These are phyloP conservation scores for Solioccasus polychromus DNA, from an alignment of 768 basidiomycete genomes.

Conservation along the genomic window DNA sequence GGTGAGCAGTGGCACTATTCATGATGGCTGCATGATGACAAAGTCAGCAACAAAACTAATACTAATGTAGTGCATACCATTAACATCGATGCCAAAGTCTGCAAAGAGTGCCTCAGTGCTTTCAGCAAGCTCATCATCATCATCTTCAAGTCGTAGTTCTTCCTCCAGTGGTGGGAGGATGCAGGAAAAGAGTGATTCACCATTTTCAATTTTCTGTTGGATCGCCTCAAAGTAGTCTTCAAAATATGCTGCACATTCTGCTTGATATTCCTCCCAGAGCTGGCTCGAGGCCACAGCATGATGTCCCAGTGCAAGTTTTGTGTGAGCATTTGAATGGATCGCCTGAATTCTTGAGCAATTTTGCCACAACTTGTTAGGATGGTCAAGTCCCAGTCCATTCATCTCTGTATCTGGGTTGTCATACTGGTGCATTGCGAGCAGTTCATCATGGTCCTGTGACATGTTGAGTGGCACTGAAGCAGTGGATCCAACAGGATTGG, in stretches of 20 bases:
- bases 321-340: background rate
- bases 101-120: background rate
- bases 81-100: conserved; percentile 2
- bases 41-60: background rate
- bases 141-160: conserved; percentile 6
- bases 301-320: rapidly evolving
- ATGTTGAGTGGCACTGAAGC: too few relatives aligned
- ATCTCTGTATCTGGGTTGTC: too few relatives aligned
- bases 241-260: background rate
- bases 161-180: conserved; percentile 5
- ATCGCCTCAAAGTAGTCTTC: conserved; percentile 14
- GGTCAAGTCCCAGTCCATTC: too few relatives aligned
- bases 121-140: background rate
- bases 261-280: conserved; percentile 10
- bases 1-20: background rate
- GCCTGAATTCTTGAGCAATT: too few relatives aligned
- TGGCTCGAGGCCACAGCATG: background rate
- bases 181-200: conserved; percentile 1
- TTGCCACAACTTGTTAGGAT: too few relatives aligned
- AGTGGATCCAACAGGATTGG: too few relatives aligned
- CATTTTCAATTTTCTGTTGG: background rate
- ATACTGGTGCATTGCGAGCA: too few relatives aligned
- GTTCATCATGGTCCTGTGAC: background rate
- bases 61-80: too few relatives aligned
- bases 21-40: background rate